A percentile compares a stretch with the other conserved stretches of the same genome.
Evolutionary conservation across 202 grass and related monocot genomes (phyloP).

Genomic region (Setaria italica): DNA sequence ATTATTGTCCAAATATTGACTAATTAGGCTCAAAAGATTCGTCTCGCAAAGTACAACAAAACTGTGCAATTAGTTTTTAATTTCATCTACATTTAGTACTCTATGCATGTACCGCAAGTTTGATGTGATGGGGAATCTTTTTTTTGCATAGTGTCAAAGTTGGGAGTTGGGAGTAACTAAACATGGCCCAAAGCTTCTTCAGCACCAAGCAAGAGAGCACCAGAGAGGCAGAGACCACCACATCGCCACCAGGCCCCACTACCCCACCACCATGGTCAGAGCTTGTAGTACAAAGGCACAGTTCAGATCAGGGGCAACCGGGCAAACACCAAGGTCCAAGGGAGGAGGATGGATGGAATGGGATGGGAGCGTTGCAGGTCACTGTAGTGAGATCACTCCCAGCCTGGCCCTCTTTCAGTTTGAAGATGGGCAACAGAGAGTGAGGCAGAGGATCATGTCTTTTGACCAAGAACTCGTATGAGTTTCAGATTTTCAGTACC

Average conservation of each 20-base stretch:
- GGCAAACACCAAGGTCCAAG: background rate
- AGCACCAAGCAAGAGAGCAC: constrained; percentile 60
- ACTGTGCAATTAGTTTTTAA: too few species aligned
- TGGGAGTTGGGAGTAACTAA: too few species aligned
- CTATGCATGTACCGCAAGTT: too few species aligned
- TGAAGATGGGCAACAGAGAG: constrained; percentile 37
- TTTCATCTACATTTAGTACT: too few species aligned
- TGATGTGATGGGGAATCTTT: too few species aligned
- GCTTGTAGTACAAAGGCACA: constrained; percentile 34
- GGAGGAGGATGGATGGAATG: too few species aligned
- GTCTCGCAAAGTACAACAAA: too few species aligned
- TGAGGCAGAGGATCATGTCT: constrained; percentile 23
- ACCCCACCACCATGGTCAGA: constrained; percentile 41
- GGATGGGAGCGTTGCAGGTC: constrained; percentile 1
- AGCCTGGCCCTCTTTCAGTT: constrained; percentile 20
- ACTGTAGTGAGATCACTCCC: constrained; percentile 11
- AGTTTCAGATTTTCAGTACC: constrained; percentile 6
- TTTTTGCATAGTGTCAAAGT: too few species aligned
- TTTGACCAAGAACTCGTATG: constrained; percentile 29
- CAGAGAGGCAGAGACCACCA: constrained; percentile 37
- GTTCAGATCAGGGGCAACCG: constrained; percentile 33
- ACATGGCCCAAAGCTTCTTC: constrained; percentile 89
- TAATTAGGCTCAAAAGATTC: too few species aligned
- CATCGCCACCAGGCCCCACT: constrained; percentile 5
- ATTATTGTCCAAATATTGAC: too few species aligned